Evolutionary conservation across 139 green algal species (phyloP).

Genomic region (Coccomyxa sp.): DNA sequence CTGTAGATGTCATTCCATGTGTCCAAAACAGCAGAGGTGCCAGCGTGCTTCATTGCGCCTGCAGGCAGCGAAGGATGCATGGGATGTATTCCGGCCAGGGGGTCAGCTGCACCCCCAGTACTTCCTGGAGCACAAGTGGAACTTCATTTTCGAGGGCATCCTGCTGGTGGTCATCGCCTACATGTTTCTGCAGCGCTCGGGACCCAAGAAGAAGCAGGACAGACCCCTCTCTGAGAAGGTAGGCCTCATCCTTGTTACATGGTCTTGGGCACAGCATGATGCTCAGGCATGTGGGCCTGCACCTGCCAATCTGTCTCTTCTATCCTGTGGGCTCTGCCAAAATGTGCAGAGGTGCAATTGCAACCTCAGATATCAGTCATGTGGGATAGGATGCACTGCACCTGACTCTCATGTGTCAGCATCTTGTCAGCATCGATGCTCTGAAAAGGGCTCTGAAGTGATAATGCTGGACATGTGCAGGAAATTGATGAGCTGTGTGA

Average conservation of each 20-base stretch:
- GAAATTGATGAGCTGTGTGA: conserved; percentile 80
- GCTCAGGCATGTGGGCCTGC: background rate
- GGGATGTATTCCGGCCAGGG: conserved; percentile 69
- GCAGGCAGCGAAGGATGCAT: conserved; percentile 42
- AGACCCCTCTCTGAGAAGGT: conserved; percentile 75
- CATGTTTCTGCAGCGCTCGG: conserved; percentile 65
- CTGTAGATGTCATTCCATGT: too few species aligned
- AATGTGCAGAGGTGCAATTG: too few species aligned
- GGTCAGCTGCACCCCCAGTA: conserved; percentile 67
- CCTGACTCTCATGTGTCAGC: too few species aligned
- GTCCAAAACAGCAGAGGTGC: too few species aligned
- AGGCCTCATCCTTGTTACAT: background rate
- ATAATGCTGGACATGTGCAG: conserved; percentile 38
- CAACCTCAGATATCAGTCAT: too few species aligned
- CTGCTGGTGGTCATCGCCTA: conserved; percentile 72
- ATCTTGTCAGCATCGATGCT: too few species aligned
- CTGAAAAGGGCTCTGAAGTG: too few species aligned
- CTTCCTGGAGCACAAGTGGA: conserved; percentile 78
- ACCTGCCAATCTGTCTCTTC: background rate
- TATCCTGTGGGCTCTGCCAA: too few species aligned
- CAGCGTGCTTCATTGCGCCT: too few species aligned
- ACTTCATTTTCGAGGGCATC: conserved; percentile 72
- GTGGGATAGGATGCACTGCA: too few species aligned
- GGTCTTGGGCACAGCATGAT: background rate
- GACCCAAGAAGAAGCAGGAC: conserved; percentile 38